Conservation (phyloP, 768 basidiomycete genomes). For the Collybia nuda region DNA sequence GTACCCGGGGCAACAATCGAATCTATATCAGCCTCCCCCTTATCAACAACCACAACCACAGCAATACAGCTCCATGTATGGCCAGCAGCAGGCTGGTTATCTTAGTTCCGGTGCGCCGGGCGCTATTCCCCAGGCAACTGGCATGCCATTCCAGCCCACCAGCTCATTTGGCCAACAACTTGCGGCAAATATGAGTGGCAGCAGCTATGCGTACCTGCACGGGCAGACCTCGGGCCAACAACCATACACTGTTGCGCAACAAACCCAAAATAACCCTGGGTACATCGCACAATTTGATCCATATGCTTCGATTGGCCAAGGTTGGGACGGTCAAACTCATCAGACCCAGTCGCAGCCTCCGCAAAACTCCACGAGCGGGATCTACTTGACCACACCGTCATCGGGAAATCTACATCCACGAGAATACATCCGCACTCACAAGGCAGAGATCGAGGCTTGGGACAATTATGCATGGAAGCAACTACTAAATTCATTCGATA, state of each 20-base stretch:
- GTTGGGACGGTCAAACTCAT: slow-evolving; percentile 32
- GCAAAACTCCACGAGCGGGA: slow-evolving; percentile 14
- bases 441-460: slow-evolving; percentile 70
- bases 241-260: slow-evolving; percentile 40
- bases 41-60: slow-evolving; percentile 35
- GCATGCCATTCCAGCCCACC: slow-evolving; percentile 43
- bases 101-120: slow-evolving; percentile 6
- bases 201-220: slow-evolving; percentile 37
- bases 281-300: slow-evolving; percentile 57
- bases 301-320: slow-evolving; percentile 43
- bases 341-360: slow-evolving; percentile 16
- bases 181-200: slow-evolving; percentile 34
- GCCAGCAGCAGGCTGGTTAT: slow-evolving; percentile 8
- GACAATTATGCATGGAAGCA: slow-evolving; percentile 73
- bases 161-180: slow-evolving; percentile 61
- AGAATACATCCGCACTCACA: slow-evolving; percentile 64
- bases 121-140: slow-evolving; percentile 19
- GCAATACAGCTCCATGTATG: slow-evolving; percentile 17
- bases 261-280: slow-evolving; percentile 42
- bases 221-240: slow-evolving; percentile 26
- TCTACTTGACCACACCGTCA: slow-evolving; percentile 25
- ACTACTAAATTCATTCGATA: slow-evolving; percentile 59
- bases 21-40: slow-evolving; percentile 25
- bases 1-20: slow-evolving; percentile 32
- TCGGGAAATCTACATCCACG: slow-evolving; percentile 60